Base-by-base conservation (phyloP, 176 grass and related monocot species). In the Coix lacrymajobi region DNA sequence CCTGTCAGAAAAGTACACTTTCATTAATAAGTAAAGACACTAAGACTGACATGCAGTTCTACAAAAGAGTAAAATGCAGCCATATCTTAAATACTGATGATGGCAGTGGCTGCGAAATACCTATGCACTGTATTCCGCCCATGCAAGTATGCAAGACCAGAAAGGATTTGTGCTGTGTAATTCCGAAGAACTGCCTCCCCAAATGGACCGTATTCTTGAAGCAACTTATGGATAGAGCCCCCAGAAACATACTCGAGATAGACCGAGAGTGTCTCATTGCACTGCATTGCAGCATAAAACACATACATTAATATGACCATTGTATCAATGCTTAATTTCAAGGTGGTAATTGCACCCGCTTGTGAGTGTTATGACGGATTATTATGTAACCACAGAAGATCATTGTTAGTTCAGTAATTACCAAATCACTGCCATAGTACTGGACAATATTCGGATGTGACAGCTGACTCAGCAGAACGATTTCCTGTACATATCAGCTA, bases 201-300 rank as follows among this genome's bases (percentile, higher is more conserved):
- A 28, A 99, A 94, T 71, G 93, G 85, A 52, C 96, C 93, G 79
- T 99, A 99, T 46, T 94, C 89, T 73, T 94, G 89, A 88, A 99
- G 89, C 81, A 99, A 89, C 65, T 96, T 99, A 85, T 99, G 91
- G 75, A 99, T 92, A 38, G 96, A 99, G 25, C 96, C 96, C 58
- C 96, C 96, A 54, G 96, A 99, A 61, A 96, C 89, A 79, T 85
- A 99, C 85, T 99, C 96, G 32, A 99, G 91, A 85, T 89, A 99
- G 78, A 99, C 96, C 2, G 91, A 96, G 48, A 99, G 93, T 80
- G 89, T 82, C 43, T 94, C 96, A 49, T 70, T 92, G 25, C 64
- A 87, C 96, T 99, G 87, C 79, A 84, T 85, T 28, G 31, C 30
- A 83, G 39, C 48, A 69, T 58, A 16, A 79, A 86, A 70, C 26